These are phyloP conservation scores for Phyllosticta capitalensis DNA, from an alignment of 2,329 filamentous ascomycete genomes.

Conservation along the genomic window DNA sequence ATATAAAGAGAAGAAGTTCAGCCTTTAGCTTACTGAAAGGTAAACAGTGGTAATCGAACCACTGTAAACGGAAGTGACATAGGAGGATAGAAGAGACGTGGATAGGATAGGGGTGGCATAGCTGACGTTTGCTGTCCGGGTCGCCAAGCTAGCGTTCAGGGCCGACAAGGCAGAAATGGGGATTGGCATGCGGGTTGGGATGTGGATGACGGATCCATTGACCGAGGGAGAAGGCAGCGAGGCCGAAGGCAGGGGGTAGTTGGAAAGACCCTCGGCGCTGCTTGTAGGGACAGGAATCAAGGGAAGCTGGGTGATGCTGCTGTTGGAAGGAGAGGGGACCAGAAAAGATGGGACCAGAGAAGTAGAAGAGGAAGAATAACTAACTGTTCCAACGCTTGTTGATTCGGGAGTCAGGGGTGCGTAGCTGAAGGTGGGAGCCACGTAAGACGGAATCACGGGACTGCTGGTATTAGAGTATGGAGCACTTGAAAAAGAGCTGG, in stretches of 20 bases:
- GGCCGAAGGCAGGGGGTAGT: background rate
- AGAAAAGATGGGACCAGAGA: background rate
- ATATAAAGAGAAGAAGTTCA: background rate
- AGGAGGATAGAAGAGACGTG: background rate
- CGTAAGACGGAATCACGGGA: background rate
- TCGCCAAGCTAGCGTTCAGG: background rate
- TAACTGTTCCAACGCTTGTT: background rate
- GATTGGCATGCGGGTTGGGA: conserved; percentile 4
- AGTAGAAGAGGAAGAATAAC: background rate
- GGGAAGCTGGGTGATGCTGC: background rate
- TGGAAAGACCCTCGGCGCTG: background rate
- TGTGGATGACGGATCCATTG: background rate
- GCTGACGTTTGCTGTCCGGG: background rate
- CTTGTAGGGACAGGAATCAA: background rate
- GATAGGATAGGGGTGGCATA: background rate
- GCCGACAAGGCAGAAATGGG: background rate
- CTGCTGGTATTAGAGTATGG: background rate
- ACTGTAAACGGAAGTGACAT: background rate
- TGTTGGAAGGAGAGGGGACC: background rate
- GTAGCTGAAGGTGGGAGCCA: background rate
- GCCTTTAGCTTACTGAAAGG: background rate
- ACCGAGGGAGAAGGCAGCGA: background rate
- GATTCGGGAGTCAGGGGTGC: background rate
- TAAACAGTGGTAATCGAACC: background rate
- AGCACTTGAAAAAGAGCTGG: background rate